Percentiles rank a stretch among this genome's conserved stretches.
These are phyloP conservation scores for Pelargonium fulgidum DNA, from an alignment of 441 rosid species.

Conservation along the genomic window DNA sequence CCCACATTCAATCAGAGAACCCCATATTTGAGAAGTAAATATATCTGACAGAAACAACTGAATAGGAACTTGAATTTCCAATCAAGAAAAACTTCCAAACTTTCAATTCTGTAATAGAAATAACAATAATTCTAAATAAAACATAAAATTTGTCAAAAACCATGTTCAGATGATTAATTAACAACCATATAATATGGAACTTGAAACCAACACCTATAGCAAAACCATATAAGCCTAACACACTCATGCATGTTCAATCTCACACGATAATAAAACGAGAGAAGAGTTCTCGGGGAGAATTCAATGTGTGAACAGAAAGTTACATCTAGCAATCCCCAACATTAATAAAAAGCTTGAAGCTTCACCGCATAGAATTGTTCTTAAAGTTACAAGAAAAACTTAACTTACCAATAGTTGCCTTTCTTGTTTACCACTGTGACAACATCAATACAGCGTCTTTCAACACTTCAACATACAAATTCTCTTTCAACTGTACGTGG, in stretches of 20 bases:
- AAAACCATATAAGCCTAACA: no score
- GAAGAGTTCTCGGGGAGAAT: no score
- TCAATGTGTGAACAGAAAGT: no score
- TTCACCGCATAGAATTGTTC: background rate
- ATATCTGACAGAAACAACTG: background rate
- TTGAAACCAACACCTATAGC: no score
- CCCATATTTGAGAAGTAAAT: background rate
- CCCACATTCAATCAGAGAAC: conserved; percentile 25
- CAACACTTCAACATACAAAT: background rate
- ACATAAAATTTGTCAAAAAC: no score
- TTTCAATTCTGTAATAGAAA: background rate
- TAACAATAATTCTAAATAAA: background rate
- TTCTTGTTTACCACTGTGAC: background rate
- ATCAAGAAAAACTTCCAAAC: background rate
- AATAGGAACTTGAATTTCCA: background rate
- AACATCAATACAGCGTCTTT: background rate
- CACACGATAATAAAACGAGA: no score
- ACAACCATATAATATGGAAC: no score
- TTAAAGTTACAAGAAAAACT: background rate
- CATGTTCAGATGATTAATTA: no score
- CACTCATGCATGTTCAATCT: no score
- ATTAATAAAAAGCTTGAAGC: no score
- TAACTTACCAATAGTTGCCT: no score
- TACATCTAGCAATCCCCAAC: no score
- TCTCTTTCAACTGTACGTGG: background rate